Evolutionary conservation across 2,329 filamentous ascomycete genomes (phyloP), one percentile per base, ranked within the genome.

Genomic region (Ampelomyces quisqualis): DNA sequence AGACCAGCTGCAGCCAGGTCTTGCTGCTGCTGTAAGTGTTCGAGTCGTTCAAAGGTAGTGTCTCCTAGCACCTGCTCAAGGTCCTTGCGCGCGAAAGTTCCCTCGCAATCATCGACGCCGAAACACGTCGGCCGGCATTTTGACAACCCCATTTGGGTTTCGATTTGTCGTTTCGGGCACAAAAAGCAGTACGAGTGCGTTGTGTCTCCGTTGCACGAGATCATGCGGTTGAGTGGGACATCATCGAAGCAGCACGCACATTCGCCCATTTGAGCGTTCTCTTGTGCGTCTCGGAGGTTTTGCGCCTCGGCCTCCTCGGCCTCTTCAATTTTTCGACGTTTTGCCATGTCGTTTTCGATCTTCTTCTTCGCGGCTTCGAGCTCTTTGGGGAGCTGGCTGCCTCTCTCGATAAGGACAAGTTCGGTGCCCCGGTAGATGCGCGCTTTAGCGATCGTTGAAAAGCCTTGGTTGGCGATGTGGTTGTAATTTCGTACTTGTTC

Each of bases 241-340:
- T 89, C 82, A 5, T 74, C 73, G 57, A 79, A 93, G 65, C 89
- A 95, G 58, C 86, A 89, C 29, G 76, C 77, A 53, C 71, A 94
- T 52, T 91, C 86, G 8, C 73, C 66, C 27, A 84, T 71, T 13
- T 77, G 73, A 1, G 82, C 51, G 14, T 50, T 51, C 27, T 38
- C 43, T 11, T 51, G 38, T 11, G 65, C 63, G 35, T 37, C 35
- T 8, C 45, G 32, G 10, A 69, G 43, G 32, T 74, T 73, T 13
- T 58, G 53, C 22, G 65, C 51, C 49, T 74, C 72, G 2, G 45
- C 44, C 18, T 44, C 40, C 26, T 52, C 33, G 14, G 43, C 41
- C 28, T 60, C 47, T 40, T 54, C 49, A n/a, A 53, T 38, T 40
- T 58, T 54, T n/a, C 37, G 51, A 7, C 59, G 63, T 39, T 65